phyloP scores from a whole-genome alignment of 306 rosid species.

The Lablab purpureus region DNA sequence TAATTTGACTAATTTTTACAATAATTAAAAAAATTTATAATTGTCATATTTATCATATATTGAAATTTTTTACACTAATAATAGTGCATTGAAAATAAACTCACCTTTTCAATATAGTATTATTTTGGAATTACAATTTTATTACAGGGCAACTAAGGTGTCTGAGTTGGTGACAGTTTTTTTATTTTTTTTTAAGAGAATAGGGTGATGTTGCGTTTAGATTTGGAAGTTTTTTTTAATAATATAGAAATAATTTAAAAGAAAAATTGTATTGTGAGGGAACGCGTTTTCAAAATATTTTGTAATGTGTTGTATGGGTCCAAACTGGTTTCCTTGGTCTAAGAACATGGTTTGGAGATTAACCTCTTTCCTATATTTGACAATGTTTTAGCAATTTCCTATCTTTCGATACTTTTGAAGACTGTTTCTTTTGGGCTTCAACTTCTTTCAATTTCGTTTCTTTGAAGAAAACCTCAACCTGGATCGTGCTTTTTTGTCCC shows the following conservation, averaged over 20 bases:
- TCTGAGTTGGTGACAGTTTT: neutral
- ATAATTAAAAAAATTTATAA: no score
- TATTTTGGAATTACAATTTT: neutral
- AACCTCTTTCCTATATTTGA: constrained; percentile 22
- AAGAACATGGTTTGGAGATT: constrained; percentile 48
- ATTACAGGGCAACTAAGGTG: neutral
- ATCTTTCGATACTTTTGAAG: constrained; percentile 31
- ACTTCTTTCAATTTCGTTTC: constrained; percentile 32
- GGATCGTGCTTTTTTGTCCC: constrained; percentile 35
- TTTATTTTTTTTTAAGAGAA: neutral
- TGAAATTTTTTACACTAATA: no score
- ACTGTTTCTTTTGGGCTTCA: constrained; percentile 5
- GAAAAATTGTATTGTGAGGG: neutral
- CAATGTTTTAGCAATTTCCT: neutral
- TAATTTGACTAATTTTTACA: no score
- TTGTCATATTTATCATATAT: no score
- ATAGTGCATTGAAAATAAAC: no score
- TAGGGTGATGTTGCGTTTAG: neutral
- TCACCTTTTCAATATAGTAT: no score
- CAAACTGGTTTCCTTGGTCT: constrained; percentile 35
- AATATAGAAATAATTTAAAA: neutral
- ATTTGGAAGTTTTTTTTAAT: neutral
- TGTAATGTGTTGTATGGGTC: constrained; percentile 36
- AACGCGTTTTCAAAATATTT: constrained; percentile 68
- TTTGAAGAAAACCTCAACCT: constrained; percentile 31